phyloP scores from a whole-genome alignment of 768 basidiomycete species.

The Suillus occidentalis region DNA sequence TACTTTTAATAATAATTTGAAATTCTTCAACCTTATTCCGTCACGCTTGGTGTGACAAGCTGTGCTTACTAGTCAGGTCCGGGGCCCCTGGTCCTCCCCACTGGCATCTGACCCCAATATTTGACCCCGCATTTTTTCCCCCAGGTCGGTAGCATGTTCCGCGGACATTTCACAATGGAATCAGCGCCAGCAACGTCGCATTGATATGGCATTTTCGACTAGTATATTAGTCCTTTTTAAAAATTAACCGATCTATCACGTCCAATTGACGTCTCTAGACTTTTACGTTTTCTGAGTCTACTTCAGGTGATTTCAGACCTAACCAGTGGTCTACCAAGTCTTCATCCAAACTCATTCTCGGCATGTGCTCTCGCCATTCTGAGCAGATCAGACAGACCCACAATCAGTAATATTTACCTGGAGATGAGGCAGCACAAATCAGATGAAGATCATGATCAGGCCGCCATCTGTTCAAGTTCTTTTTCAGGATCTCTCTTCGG shows the following conservation, averaged over 20 bases:
- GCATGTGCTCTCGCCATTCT: constrained; percentile 13
- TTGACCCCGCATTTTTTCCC: constrained; percentile 6
- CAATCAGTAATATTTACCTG: constrained; percentile 18
- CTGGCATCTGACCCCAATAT: constrained; percentile 2
- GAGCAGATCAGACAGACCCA: constrained; percentile 30
- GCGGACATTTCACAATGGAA: background rate
- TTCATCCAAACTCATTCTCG: constrained; percentile 5
- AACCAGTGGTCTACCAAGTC: constrained; percentile 2
- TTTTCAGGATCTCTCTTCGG: constrained; percentile 45
- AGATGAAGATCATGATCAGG: constrained; percentile 27
- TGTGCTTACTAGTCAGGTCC: background rate
- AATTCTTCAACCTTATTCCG: constrained; percentile 16
- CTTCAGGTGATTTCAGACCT: constrained; percentile 13
- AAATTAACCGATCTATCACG: constrained; percentile 2
- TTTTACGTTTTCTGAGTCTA: constrained; percentile 14
- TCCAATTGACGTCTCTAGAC: constrained; percentile 3
- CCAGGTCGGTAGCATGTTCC: background rate
- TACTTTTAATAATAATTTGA: constrained; percentile 17
- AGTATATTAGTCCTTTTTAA: background rate
- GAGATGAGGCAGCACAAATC: constrained; percentile 16
- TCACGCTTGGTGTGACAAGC: constrained; percentile 2
- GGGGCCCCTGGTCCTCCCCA: background rate
- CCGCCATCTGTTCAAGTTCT: constrained; percentile 31
- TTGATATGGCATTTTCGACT: background rate
- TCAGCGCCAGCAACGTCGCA: background rate